Conservation (phyloP, 371 early-diverging fungal genomes). For the Choanephora cucurbitarum region DNA sequence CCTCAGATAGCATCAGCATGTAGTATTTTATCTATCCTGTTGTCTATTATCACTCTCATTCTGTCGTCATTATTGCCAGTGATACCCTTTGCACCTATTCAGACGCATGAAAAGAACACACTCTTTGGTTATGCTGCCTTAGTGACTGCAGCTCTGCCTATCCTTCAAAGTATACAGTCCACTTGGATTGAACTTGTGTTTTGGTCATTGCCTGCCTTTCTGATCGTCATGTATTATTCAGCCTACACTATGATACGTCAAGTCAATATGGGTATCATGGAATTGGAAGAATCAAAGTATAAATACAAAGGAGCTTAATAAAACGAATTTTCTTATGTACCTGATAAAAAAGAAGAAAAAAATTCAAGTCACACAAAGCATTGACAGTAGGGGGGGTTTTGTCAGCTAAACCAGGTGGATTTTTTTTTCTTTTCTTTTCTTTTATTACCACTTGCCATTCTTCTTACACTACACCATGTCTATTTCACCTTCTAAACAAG, state of each 20-base stretch:
- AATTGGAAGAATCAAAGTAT: constrained; percentile 33
- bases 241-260: constrained; percentile 30
- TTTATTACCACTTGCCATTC: too few species aligned
- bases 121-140: neutral
- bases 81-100: neutral
- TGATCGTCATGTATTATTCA: constrained; percentile 14
- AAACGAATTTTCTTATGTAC: too few species aligned
- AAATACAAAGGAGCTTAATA: constrained; percentile 34
- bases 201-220: constrained; percentile 29
- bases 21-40: constrained; percentile 17
- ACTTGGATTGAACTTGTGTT: constrained; percentile 23
- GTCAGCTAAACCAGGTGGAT: neutral
- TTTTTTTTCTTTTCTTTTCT: constrained; percentile 5
- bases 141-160: neutral
- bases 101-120: too few species aligned
- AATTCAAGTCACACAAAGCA: too few species aligned
- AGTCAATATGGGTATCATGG: constrained; percentile 25
- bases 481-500: constrained; percentile 37
- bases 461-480: constrained; percentile 4
- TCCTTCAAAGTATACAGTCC: neutral
- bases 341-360: too few species aligned
- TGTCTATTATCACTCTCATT: constrained; percentile 18
- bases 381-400: too few species aligned
- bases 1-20: constrained; percentile 15
- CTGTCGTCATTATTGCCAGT: constrained; percentile 9